Base-by-base conservation (phyloP, 805 yeast genomes). In the Candida gorgasii region DNA sequence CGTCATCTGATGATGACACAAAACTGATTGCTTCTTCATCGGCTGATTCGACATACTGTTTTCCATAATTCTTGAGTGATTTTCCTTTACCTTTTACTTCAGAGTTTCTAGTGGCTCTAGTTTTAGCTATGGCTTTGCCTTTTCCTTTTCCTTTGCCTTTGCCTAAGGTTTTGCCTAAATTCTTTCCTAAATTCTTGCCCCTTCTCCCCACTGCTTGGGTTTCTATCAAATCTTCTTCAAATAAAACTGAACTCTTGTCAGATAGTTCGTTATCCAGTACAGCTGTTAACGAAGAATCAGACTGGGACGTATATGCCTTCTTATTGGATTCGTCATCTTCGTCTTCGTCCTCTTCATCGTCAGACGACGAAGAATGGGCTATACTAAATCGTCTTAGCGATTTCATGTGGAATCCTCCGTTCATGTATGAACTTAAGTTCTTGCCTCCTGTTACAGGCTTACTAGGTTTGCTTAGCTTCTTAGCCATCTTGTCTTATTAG, bases 231-330 rank as follows among this genome's bases (percentile, higher is more conserved):
- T 34, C 37, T 13, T 35, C 38, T 14, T 39, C 44, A 29, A 40
- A 22, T 12, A 38, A 13, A 8, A 44, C 34, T 2, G 44, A 40
- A 22, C 42, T 34, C 16, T 34, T 38, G 12, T 46, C 50, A 2
- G 49, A 46, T 5, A 46, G 53, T 8, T 53, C 63, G 5, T 52
- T 50, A 19, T 60, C 69, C 5, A 62, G 58, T 6, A 69, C 69
- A 2, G 72, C 74, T 0, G 73, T 70, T 23, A 70, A 52, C 0
- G 73, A 67, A 12, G 69, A 62, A 37, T 69, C 75, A 1, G 70
- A 62, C 34, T 65, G 69, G 12, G 57, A 47, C 5, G n/a, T 4
- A 36, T 17, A 26, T 4, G 5, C 33, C 12, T 17, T 6, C 15
- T 18, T 36, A 18, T 38, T 15, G 14, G 22, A 27, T 12, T 37